Conservation (phyloP, 305 asterid species). For the Fraxinus baroniana region DNA sequence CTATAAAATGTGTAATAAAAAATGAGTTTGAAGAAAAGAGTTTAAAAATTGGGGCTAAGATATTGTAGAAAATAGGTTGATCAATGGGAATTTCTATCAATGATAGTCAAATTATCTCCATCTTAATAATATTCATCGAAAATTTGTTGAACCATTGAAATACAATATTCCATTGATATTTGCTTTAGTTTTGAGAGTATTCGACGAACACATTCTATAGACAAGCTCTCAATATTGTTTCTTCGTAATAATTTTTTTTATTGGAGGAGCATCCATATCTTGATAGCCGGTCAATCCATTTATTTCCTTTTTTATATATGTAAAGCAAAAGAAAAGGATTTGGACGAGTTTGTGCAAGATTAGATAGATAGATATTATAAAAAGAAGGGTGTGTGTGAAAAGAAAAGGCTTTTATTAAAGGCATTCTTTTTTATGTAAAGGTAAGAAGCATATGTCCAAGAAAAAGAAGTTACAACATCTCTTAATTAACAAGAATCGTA, state of each 20-base stretch:
- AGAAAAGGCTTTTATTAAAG: constrained; percentile 36
- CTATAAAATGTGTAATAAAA: too few relatives aligned
- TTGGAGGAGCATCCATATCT: not conserved
- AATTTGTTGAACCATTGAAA: not conserved
- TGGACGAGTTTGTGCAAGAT: constrained; percentile 16
- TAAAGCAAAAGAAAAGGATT: constrained; percentile 4
- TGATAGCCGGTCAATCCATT: constrained; percentile 14
- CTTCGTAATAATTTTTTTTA: not conserved
- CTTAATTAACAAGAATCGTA: constrained; percentile 22
- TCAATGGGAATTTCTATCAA: not conserved
- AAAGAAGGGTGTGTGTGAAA: constrained; percentile 25
- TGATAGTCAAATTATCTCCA: not conserved
- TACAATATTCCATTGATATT: not conserved
- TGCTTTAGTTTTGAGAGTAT: not conserved
- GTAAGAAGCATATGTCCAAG: constrained; percentile 24
- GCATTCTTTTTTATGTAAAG: constrained; percentile 16
- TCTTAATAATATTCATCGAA: not conserved
- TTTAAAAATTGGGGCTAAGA: not conserved
- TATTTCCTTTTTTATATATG: not conserved
- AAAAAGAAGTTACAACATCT: constrained; percentile 17
- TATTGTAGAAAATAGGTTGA: not conserved
- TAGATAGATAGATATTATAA: constrained; percentile 5
- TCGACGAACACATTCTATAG: not conserved
- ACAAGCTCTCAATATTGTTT: not conserved
- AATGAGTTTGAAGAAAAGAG: too few relatives aligned